phyloP scores from a whole-genome alignment of 768 basidiomycete genomes.

The Crassisporium funariophilum region DNA sequence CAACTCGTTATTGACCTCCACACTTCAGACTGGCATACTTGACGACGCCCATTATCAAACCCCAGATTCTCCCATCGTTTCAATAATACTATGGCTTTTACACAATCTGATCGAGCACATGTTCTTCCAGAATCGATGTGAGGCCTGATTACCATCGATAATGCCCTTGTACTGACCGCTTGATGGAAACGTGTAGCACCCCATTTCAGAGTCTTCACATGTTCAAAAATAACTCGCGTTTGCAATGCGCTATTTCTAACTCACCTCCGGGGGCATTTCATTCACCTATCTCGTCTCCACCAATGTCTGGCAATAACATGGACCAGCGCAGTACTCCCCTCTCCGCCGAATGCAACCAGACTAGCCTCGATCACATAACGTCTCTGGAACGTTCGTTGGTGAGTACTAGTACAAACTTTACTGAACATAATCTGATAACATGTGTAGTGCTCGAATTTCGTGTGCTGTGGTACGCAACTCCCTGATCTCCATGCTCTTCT shows the following conservation, averaged over 20 bases:
- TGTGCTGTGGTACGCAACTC: slow-evolving; percentile 48
- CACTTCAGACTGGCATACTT: neutral
- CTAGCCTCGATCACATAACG: slow-evolving; percentile 28
- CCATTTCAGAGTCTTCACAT: slow-evolving; percentile 6
- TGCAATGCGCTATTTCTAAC: slow-evolving; percentile 3
- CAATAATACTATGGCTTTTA: neutral
- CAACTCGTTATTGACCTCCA: slow-evolving; percentile 2
- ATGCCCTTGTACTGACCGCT: neutral
- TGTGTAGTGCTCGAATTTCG: slow-evolving; percentile 39
- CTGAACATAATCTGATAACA: neutral
- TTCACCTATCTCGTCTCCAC: neutral
- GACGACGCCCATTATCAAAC: neutral
- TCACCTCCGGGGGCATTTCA: neutral
- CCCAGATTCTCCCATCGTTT: neutral
- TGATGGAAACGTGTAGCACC: neutral
- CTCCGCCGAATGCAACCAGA: slow-evolving; percentile 12
- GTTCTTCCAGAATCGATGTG: slow-evolving; percentile 15
- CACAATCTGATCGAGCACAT: slow-evolving; percentile 18
- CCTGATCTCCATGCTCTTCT: slow-evolving; percentile 51
- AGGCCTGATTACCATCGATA: slow-evolving; percentile 6
- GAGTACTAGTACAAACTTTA: slow-evolving; percentile 10
- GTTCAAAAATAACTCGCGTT: slow-evolving; percentile 10
- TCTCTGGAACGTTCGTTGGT: slow-evolving; percentile 30
- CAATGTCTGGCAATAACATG: slow-evolving; percentile 1
- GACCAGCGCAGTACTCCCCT: neutral